Evolutionary conservation across 148 eudicot species (phyloP).

Genomic region (Rhododendron williamsianum): DNA sequence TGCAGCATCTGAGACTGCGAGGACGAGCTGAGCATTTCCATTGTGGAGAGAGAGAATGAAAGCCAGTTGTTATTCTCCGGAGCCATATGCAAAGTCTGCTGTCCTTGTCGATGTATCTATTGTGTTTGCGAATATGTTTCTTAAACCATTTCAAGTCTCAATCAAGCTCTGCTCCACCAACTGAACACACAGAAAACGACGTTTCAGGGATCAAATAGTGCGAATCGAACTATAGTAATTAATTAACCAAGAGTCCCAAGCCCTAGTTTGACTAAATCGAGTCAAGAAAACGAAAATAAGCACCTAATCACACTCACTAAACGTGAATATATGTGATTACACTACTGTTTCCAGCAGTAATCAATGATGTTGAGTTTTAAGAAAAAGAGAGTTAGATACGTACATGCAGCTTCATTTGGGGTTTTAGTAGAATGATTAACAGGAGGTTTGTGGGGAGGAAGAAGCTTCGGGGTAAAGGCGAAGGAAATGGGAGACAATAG

Average conservation of each 20-base stretch:
- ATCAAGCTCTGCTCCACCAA: neutral
- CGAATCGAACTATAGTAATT: neutral
- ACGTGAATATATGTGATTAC: too few relatives aligned
- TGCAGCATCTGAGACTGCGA: conserved; percentile 22
- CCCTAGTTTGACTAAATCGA: neutral
- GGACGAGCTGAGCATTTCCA: conserved; percentile 41
- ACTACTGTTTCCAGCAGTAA: neutral
- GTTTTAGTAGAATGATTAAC: neutral
- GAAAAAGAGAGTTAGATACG: neutral
- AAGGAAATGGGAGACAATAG: neutral
- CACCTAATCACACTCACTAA: neutral
- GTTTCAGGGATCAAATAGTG: neutral
- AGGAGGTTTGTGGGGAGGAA: neutral
- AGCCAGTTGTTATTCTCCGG: conserved; percentile 42
- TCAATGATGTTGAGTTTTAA: neutral
- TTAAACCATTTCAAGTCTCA: conserved; percentile 2
- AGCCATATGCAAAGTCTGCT: conserved; percentile 24
- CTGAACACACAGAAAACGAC: neutral
- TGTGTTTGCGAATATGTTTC: neutral
- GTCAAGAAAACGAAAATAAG: neutral
- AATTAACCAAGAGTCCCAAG: neutral
- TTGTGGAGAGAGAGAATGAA: conserved; percentile 39
- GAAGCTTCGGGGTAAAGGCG: too few relatives aligned
- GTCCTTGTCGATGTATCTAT: neutral
- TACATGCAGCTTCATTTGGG: conserved; percentile 6